Evolutionary conservation across 768 basidiomycete genomes (phyloP), one percentile per base, ranked within the genome.

Genomic region (Serendipita sp.): DNA sequence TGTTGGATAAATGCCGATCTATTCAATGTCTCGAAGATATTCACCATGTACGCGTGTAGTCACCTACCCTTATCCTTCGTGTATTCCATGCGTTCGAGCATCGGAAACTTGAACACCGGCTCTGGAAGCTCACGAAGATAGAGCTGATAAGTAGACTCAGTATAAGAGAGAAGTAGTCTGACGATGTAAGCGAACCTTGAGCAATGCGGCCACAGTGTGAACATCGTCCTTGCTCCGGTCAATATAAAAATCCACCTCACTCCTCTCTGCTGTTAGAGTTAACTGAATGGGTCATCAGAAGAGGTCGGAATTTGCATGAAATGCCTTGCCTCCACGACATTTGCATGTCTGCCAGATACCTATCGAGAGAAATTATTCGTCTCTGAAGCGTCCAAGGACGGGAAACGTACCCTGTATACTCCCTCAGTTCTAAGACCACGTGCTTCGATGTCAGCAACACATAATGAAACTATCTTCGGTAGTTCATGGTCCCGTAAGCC

Each of bases 101-200:
- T 73, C 9, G 87, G 77, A 68, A 86, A 87, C 69, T 75, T 84
- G 75, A 96, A 95, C 20, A 96, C 77, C 2, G 93, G 90, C 69
- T 96, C 93, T 1, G 92, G 90, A 16, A 96, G 75, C 69, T 89
- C 88, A 61, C 93, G 83, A 24, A 95, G 76, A 74, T 95, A 88
- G 38, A 84, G 73, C 86, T 38, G 14, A 38, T 1, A 5, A 1
- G 38, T 88, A 60, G 34, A 33, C 5, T 42, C 22, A 44, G 28
- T 44, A 26, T 4, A 43, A 31, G 20, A n/a, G 5, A 2, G 24
- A 44, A 48, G 2, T 38, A 63, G 43, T 26, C 45, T n/a, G 22
- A 17, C 30, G 51, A 48, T 11, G 34, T 41, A 69, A 61, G 70
- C 75, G 63, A 62, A 88, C 89, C 80, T 96, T 95, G 61, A 96